Evolutionary conservation across 1,139 yeast genomes (phyloP).

Genomic region (Zygoascus meyerae): DNA sequence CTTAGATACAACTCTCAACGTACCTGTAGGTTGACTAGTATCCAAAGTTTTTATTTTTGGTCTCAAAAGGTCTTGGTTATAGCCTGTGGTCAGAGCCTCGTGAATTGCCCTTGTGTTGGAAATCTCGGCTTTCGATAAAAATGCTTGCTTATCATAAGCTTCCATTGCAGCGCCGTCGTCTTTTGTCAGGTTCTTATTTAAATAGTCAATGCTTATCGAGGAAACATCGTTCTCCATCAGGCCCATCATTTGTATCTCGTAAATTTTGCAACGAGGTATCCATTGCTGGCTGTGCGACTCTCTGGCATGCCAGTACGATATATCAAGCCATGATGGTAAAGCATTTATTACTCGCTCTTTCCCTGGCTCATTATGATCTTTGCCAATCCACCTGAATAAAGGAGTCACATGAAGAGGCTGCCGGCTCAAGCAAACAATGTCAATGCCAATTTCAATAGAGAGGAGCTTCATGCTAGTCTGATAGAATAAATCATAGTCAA

Average conservation of each 20-base stretch:
- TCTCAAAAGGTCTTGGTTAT: slow-evolving; percentile 20
- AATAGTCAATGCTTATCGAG: slow-evolving; percentile 55
- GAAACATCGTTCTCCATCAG: slow-evolving; percentile 84
- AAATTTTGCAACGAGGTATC: slow-evolving; percentile 90
- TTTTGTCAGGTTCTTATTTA: slow-evolving; percentile 26
- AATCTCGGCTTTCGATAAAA: slow-evolving; percentile 22
- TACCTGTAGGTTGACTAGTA: neutral
- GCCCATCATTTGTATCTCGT: slow-evolving; percentile 98
- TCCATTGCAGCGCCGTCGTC: slow-evolving; percentile 49
- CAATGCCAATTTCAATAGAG: slow-evolving; percentile 78
- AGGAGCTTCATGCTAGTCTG: slow-evolving; percentile 72
- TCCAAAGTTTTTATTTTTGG: slow-evolving; percentile 20
- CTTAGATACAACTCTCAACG: slow-evolving; percentile 16
- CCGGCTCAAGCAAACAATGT: slow-evolving; percentile 79
- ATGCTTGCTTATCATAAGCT: slow-evolving; percentile 48
- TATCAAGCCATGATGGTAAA: slow-evolving; percentile 92
- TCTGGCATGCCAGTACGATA: slow-evolving; percentile 66
- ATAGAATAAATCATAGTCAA: slow-evolving; percentile 69
- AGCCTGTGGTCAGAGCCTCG: slow-evolving; percentile 19
- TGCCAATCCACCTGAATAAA: slow-evolving; percentile 56
- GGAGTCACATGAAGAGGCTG: slow-evolving; percentile 94
- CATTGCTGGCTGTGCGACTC: slow-evolving; percentile 53
- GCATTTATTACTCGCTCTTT: slow-evolving; percentile 52
- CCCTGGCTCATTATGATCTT: slow-evolving; percentile 11
- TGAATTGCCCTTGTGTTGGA: slow-evolving; percentile 23